Evolutionary conservation across 75 land plant genomes (phyloP), one percentile per base, ranked within the genome.

Genomic region (Selaginella moellendorffii): DNA sequence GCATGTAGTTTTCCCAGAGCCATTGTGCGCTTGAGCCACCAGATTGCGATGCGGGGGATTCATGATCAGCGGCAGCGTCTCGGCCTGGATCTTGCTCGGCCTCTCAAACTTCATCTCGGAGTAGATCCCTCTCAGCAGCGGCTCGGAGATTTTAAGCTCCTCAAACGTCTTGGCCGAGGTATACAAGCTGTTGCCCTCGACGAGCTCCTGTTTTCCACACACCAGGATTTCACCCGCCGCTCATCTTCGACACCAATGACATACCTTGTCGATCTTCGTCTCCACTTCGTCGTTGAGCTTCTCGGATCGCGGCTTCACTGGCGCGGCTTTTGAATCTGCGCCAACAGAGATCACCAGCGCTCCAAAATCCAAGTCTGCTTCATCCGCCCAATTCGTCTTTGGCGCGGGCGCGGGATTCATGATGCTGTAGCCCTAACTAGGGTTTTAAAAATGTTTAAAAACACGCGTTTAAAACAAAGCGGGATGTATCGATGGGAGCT

Each of bases 1-100:
- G 56, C 97, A 92, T 24, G 97, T 92, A 0, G 96, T 92, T 72
- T 92, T 92, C 2, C 97, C 96, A 61, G 97, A 88, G 18, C 97
- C 97, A 74, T 92, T 88, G 64, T 92, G 97, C 28, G 96, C 97
- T 26, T 92, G 96, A 19, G 97, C 97, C 30, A 92, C 79, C 51
- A 92, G 56, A 74, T 92, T 66, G 36, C 78, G 72, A 14, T 36
- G 46, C 0, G 97, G 97, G 9, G 97, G 96, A 0, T 81, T 75
- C 14, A 92, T 69, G 2, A 92, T 92, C 96, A 92, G 85, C 10
- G 97, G 97, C 72, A 92, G 74, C 24, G 76, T 85, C 26, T 82
- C 64, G 1, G 86, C 90, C 72, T 92, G 97, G 27, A 92, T 92
- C 68, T 85, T 88, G 67, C 97, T 92, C 1, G 96, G 97, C 63